These are phyloP conservation scores for Niveomyces coronatus DNA, from an alignment of 2,329 filamentous ascomycete species.

Conservation along the genomic window DNA sequence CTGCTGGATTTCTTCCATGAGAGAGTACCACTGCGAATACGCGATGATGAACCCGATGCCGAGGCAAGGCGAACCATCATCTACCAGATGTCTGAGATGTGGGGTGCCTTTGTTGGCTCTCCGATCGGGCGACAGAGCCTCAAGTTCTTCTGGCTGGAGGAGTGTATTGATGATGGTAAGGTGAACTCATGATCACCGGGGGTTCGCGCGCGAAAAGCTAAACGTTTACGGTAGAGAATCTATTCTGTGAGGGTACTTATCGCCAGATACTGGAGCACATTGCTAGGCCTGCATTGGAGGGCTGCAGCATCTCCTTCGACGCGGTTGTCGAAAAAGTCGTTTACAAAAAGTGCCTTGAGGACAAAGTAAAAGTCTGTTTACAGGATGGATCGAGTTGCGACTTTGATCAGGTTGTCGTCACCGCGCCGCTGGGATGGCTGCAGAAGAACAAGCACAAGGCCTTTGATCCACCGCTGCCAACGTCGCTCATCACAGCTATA, in stretches of 20 bases:
- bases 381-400: slow-evolving; percentile 32
- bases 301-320: slow-evolving; percentile 42
- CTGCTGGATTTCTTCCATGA: slow-evolving; percentile 43
- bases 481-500: slow-evolving; percentile 49
- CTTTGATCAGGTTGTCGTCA: slow-evolving; percentile 61
- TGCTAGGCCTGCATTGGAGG: slow-evolving; percentile 43
- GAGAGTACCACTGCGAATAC: slow-evolving; percentile 35
- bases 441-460: slow-evolving; percentile 43
- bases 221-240: slow-evolving; percentile 49
- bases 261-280: slow-evolving; percentile 47
- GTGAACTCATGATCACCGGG: too few species aligned
- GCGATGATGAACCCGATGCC: slow-evolving; percentile 30
- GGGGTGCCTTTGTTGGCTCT: slow-evolving; percentile 63
- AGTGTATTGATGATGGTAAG: slow-evolving; percentile 60
- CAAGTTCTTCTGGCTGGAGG: slow-evolving; percentile 69
- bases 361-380: slow-evolving; percentile 34
- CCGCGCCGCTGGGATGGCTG: slow-evolving; percentile 58
- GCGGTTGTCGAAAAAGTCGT: slow-evolving; percentile 37
- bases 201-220: too few species aligned
- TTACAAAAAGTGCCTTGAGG: slow-evolving; percentile 17
- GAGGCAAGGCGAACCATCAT: slow-evolving; percentile 32
- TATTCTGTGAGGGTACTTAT: slow-evolving; percentile 51
- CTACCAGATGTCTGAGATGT: slow-evolving; percentile 49
- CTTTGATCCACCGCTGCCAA: slow-evolving; percentile 52
- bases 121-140: slow-evolving; percentile 55